Base-by-base conservation (phyloP, 768 basidiomycete genomes). In the Psilocybe subaeruginosa region DNA sequence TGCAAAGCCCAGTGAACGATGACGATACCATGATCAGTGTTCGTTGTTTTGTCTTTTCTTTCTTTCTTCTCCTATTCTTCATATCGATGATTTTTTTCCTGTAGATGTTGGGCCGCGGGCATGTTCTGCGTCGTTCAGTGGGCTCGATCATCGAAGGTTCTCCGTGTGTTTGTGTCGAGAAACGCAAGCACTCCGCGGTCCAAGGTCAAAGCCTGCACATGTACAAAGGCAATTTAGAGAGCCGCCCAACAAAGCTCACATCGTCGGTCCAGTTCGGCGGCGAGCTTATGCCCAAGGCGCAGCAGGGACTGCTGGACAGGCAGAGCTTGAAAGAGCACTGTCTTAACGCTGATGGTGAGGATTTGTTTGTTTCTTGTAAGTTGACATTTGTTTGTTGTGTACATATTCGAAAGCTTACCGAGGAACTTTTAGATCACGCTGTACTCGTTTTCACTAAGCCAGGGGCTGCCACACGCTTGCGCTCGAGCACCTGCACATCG, bases 21-120 rank as follows among this genome's bases (percentile, higher is more conserved):
- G 89, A 92, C 59, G 91, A 93, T 64, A 93, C 92, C 0, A 91
- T 92, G 90, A 88, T 93, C 50, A 85, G 83, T 41, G 90, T 91
- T 71, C 23, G 23, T 2, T 23, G 23, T 23, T 2, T 23, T 69
- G 86, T 75, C 29, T 23, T 50, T 17, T 47, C 12, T 17, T 54
- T 41, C 27, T 30, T 46, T 52, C 23, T 23, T 23, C 23, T 23
- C 23, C 70, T 46, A 35, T 35, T 35, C 11, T 35, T 11, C 7
- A 11, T 54, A 23, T 56, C 62, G 55, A 19, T 23, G 23, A 23
- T 23, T 23, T 59, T 59, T 31, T 12, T 16, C 9, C 41, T 41
- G 1, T 62, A 91, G 89, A 92, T 93, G 91, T 76, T 93, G 35
- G 91, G 88, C 52, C 91, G 90, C 56, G 90, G 89, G 1, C 89